phyloP scores from a whole-genome alignment of 179 eudicot genomes.

The Carnegiea gigantea region DNA sequence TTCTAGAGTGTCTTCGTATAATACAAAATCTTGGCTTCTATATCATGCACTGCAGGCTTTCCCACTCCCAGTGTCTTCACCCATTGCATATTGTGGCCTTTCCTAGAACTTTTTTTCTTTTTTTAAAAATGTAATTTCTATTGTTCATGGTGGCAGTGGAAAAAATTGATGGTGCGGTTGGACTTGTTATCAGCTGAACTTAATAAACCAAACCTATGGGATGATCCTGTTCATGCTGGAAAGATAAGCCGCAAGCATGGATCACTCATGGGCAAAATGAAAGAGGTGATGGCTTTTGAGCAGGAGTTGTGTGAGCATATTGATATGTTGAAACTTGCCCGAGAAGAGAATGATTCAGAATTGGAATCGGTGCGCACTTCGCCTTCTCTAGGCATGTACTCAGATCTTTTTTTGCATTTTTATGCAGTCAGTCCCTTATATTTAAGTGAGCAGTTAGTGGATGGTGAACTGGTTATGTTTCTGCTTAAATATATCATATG shows the following conservation, averaged over 20 bases:
- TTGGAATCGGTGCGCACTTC: slow-evolving; percentile 94
- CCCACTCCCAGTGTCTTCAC: neutral
- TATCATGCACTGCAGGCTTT: too few species aligned
- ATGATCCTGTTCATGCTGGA: slow-evolving; percentile 92
- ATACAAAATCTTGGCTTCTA: neutral
- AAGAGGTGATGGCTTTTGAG: slow-evolving; percentile 86
- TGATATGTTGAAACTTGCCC: slow-evolving; percentile 97
- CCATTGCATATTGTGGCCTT: neutral
- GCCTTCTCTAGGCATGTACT: slow-evolving; percentile 75
- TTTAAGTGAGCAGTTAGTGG: neutral
- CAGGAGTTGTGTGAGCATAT: slow-evolving; percentile 83
- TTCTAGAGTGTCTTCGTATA: too few species aligned
- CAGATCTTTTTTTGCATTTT: slow-evolving; percentile 28
- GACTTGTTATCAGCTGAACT: slow-evolving; percentile 65
- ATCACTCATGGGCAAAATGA: slow-evolving; percentile 69
- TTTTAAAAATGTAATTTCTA: neutral
- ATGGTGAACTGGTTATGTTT: neutral
- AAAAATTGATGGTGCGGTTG: slow-evolving; percentile 59
- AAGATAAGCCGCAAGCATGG: slow-evolving; percentile 95
- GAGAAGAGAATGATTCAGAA: slow-evolving; percentile 89
- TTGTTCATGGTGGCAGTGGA: slow-evolving; percentile 61
- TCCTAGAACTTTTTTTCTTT: neutral
- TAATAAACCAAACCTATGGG: slow-evolving; percentile 85
- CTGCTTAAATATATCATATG: neutral
- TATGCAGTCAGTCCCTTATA: slow-evolving; percentile 11